Evolutionary conservation across 129 eudicot species (phyloP), one percentile per base, ranked within the genome.

Genomic region (Dittrichia graveolens): DNA sequence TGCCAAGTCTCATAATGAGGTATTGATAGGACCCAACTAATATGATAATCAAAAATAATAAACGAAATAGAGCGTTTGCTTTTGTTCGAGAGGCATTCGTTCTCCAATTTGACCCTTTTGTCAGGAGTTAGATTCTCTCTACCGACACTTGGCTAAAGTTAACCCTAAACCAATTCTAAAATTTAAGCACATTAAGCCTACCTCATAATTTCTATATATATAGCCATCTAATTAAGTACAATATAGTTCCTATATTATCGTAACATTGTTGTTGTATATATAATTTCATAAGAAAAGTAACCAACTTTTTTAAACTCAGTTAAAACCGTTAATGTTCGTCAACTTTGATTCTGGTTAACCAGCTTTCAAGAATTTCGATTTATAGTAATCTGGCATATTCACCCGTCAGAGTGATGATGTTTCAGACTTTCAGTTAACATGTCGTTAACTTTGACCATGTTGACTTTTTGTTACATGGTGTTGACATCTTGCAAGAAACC

Each of bases 1-100:
- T 90, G 94, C 99, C 96, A 69, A 13, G 61, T 47, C 75, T 81
- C 42, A 71, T 94, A 52, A 90, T 88, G 97, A 84, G 82, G 66
- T 73, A 73, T 14, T 46, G 16, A 45, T 46, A 14, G 40, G n/a
- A 61, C 48, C 47, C 19, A 3, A 31, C 3, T 60, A 13, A 10
- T 60, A 42, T 55, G 39, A 16, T 69, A 39, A 53, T 69, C 5
- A 5, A 49, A 4, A 49, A 60, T 0, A 43, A 37, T 19, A 13
- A 35, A 38, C 8, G 16, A 46, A 19, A 66, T 66, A 24, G n/a
- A n/a, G n/a, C n/a, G n/a, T n/a, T n/a, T n/a, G n/a, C n/a, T n/a
- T n/a, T n/a, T n/a, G n/a, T n/a, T n/a, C n/a, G n/a, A n/a, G n/a
- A n/a, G n/a, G n/a, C n/a, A n/a, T n/a, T n/a, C n/a, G n/a, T n/a